Conservation (phyloP, 2,329 filamentous ascomycete genomes). For the Xylaria sp. region DNA sequence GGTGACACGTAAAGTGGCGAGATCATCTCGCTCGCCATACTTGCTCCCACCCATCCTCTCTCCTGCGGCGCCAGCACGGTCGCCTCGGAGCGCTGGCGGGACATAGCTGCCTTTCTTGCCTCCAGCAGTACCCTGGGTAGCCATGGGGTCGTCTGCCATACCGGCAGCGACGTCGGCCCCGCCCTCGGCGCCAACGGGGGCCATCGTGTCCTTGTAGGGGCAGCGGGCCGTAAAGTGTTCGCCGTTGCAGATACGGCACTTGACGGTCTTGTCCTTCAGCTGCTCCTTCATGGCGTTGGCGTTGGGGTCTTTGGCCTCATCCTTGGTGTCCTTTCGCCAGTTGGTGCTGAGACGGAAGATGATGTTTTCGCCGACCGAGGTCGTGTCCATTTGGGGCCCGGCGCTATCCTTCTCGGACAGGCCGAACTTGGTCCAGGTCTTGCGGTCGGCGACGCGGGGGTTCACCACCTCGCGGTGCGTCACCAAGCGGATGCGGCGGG, state of each 20-base stretch:
- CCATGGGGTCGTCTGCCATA: constrained; percentile 60
- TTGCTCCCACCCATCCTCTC: constrained; percentile 90
- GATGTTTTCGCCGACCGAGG: constrained; percentile 96
- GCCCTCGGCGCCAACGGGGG: constrained; percentile 75
- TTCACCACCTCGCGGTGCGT: constrained; percentile 94
- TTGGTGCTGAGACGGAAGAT: constrained; percentile 92
- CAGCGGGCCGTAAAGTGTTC: constrained; percentile 99
- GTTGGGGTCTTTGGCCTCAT: constrained; percentile 79
- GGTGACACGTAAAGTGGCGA: constrained; percentile 95
- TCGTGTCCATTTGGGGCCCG: constrained; percentile 89
- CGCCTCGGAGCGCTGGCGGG: constrained; percentile 89
- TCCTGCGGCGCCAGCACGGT: constrained; percentile 67
- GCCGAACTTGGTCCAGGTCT: constrained; percentile 93
- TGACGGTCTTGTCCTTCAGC: constrained; percentile 99
- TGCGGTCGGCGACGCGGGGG: constrained; percentile 94
- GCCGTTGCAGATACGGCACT: constrained; percentile 98
- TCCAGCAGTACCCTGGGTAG: constrained; percentile 59
- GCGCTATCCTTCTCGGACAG: constrained; percentile 83
- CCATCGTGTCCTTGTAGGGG: constrained; percentile 99
- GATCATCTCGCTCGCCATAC: constrained; percentile 91
- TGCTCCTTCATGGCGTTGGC: constrained; percentile 81
- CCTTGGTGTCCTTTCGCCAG: constrained; percentile 91
- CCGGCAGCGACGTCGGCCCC: constrained; percentile 64
- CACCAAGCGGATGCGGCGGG: constrained; percentile 91
- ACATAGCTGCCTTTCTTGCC: constrained; percentile 89